Conservation (phyloP, 352 stramenopile genomes). For the Globisporangium viniferum region DNA sequence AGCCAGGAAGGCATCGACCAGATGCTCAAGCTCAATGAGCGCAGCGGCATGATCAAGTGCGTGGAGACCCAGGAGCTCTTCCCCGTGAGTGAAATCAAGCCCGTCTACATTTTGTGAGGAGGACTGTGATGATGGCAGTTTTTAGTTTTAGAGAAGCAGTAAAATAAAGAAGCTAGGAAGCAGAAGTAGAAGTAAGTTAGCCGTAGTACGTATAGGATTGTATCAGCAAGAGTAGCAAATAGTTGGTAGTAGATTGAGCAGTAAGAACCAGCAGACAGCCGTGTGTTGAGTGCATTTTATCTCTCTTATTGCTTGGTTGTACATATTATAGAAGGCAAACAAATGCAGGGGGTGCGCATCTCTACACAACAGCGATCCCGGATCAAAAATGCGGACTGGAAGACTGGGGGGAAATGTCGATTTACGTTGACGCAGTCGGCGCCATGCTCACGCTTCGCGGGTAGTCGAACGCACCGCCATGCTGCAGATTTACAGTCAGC, state of each 20-base stretch:
- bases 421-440: constrained; percentile 3
- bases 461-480: constrained; percentile 57
- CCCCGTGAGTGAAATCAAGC: constrained; percentile 52
- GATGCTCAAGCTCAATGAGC: constrained; percentile 33
- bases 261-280: background rate
- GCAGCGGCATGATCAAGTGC: constrained; percentile 62
- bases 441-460: constrained; percentile 20
- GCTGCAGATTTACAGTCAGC: constrained; percentile 68
- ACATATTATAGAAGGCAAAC: background rate
- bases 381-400: constrained; percentile 1
- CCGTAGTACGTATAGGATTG: background rate
- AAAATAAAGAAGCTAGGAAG: constrained; percentile 2
- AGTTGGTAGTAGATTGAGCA: background rate
- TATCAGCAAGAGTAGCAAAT: background rate
- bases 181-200: background rate
- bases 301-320: background rate
- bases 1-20: constrained; percentile 70
- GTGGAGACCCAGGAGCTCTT: constrained; percentile 72
- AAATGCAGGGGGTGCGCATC: background rate
- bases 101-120: constrained; percentile 71
- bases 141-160: background rate
- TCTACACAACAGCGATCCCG: background rate
- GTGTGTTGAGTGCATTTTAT: background rate
- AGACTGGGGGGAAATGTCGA: background rate
- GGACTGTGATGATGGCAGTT: background rate